Conservation (phyloP, 1,284 basidiomycete genomes). For the Gymnopus androsaceus region DNA sequence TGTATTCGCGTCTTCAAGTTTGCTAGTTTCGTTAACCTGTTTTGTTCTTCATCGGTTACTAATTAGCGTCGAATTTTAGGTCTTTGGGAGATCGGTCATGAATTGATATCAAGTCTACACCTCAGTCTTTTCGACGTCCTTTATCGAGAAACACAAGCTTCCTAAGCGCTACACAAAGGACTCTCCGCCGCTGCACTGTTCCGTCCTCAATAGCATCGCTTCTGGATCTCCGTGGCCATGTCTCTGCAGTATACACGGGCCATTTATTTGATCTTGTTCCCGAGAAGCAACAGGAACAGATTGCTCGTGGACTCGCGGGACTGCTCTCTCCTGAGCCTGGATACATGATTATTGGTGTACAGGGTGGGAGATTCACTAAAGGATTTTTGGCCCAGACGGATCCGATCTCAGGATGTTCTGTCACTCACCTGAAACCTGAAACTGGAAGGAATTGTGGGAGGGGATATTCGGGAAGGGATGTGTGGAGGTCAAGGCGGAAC, state of each 20-base stretch:
- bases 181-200: background rate
- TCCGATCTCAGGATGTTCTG: conserved; percentile 29
- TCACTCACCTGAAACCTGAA: conserved; percentile 38
- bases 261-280: conserved; percentile 38
- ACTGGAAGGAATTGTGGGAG: conserved; percentile 38
- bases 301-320: conserved; percentile 33
- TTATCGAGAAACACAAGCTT: conserved; percentile 30
- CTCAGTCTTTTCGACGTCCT: conserved; percentile 32
- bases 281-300: conserved; percentile 32
- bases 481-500: conserved; percentile 19
- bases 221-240: background rate
- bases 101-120: conserved; percentile 32
- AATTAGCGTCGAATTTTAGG: no score
- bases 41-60: no score
- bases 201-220: conserved; percentile 7
- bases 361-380: background rate
- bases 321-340: conserved; percentile 27
- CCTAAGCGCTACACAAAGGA: conserved; percentile 20
- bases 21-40: no score
- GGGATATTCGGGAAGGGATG: conserved; percentile 29
- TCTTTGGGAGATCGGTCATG: conserved; percentile 36
- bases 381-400: background rate
- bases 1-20: no score
- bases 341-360: conserved; percentile 23
- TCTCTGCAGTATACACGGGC: background rate